A percentile compares a stretch with the other conserved stretches of the same genome.
Evolutionary conservation across 306 rosid species (phyloP).

Genomic region (Potentilla sterilis): DNA sequence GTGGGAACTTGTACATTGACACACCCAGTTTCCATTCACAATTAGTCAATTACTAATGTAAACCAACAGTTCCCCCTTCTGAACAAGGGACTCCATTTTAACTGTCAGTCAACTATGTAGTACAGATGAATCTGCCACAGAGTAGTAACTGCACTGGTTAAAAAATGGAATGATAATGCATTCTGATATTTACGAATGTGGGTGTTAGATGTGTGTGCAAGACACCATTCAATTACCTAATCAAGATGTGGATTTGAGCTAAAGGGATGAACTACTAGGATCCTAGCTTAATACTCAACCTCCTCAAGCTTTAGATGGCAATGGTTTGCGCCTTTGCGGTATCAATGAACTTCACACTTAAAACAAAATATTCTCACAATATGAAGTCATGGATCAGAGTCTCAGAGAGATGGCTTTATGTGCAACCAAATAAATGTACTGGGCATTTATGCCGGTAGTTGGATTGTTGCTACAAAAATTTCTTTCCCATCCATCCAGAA

Average conservation of each 20-base stretch:
- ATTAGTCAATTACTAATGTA: neutral
- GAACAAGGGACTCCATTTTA: neutral
- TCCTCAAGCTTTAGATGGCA: constrained; percentile 4
- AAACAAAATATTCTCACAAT: neutral
- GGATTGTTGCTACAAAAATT: neutral
- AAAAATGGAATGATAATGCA: neutral
- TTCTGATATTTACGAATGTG: neutral
- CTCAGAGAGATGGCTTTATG: neutral
- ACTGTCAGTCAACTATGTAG: neutral
- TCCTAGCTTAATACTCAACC: neutral
- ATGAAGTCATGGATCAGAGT: neutral
- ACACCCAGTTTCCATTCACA: neutral
- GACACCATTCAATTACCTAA: neutral
- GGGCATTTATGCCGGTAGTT: neutral
- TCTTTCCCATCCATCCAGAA: neutral
- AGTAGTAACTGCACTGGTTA: neutral
- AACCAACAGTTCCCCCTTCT: neutral
- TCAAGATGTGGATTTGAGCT: neutral
- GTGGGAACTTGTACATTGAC: neutral
- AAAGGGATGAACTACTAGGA: neutral
- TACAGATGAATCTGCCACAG: neutral
- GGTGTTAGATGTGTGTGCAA: neutral
- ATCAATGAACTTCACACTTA: neutral
- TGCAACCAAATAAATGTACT: neutral
- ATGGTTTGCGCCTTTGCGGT: neutral